Percentiles rank a stretch among this genome's conserved stretches.
Evolutionary conservation across 1,284 basidiomycete species (phyloP).

Genomic region (Stereum hirsutum): DNA sequence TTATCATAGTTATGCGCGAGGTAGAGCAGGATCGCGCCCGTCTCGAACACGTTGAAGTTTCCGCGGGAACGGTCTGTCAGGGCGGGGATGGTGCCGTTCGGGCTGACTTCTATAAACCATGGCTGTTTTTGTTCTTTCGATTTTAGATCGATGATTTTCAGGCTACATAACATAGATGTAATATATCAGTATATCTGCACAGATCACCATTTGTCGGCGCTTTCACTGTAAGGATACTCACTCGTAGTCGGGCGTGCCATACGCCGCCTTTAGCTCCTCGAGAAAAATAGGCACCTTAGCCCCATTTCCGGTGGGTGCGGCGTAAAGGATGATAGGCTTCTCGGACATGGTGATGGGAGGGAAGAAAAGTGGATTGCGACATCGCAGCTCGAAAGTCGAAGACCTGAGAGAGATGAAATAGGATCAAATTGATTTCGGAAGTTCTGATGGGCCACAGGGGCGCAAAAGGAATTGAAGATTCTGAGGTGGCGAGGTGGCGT

Average conservation of each 20-base stretch:
- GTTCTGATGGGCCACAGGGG: no score
- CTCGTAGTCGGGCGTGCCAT: conserved; percentile 33
- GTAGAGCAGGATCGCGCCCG: conserved; percentile 44
- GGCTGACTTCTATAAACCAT: conserved; percentile 47
- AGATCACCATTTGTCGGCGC: conserved; percentile 1
- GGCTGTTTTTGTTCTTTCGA: conserved; percentile 43
- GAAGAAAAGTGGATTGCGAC: no score
- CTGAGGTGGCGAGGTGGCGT: no score
- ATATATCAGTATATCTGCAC: conserved; percentile 22
- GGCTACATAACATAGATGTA: conserved; percentile 26
- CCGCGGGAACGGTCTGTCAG: conserved; percentile 31
- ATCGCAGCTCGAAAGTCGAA: no score
- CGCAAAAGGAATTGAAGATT: no score
- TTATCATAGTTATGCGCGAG: conserved; percentile 39
- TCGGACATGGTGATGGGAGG: neutral
- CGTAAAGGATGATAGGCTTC: conserved; percentile 8
- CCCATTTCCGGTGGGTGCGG: conserved; percentile 10
- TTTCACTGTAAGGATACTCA: conserved; percentile 8
- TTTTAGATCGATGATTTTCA: conserved; percentile 23
- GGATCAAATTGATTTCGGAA: no score
- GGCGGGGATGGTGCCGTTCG: conserved; percentile 52
- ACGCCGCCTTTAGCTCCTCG: conserved; percentile 35
- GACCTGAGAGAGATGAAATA: no score
- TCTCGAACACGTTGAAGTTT: conserved; percentile 46
- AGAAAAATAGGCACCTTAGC: conserved; percentile 25